These are phyloP conservation scores for Danielozyma ontarioensis DNA, from an alignment of 805 yeast species.

Conservation along the genomic window DNA sequence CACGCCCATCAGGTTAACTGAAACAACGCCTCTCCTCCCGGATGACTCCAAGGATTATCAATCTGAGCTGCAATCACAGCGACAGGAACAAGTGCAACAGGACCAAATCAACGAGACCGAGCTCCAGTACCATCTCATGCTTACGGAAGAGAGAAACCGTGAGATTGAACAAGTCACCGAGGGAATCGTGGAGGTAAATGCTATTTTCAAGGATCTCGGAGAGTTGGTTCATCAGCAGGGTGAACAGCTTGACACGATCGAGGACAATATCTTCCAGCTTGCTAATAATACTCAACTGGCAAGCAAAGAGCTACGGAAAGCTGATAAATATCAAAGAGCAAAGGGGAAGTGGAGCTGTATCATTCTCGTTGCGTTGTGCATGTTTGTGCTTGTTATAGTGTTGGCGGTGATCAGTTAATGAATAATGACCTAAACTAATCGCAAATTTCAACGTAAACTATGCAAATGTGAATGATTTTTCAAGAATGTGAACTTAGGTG, in stretches of 20 bases:
- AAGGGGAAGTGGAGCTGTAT: constrained; percentile 74
- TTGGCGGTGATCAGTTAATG: constrained; percentile 47
- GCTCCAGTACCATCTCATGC: constrained; percentile 55
- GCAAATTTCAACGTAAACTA: too few relatives aligned
- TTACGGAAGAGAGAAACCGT: constrained; percentile 67
- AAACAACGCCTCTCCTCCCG: constrained; percentile 36
- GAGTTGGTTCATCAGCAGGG: constrained; percentile 81
- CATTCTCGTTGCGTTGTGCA: constrained; percentile 50
- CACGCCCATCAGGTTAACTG: constrained; percentile 19
- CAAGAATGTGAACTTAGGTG: too few relatives aligned
- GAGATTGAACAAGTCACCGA: constrained; percentile 69
- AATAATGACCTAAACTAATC: too few relatives aligned
- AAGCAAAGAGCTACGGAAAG: constrained; percentile 61
- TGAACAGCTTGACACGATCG: constrained; percentile 75
- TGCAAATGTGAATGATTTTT: too few relatives aligned
- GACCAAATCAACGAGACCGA: constrained; percentile 42
- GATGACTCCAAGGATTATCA: constrained; percentile 15
- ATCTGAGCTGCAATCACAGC: constrained; percentile 23
- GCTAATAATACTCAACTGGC: constrained; percentile 67
- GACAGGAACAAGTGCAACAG: constrained; percentile 27
- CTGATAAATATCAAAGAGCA: constrained; percentile 67
- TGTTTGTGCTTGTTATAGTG: constrained; percentile 54
- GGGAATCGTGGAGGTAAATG: constrained; percentile 80
- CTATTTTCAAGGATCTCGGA: constrained; percentile 78
- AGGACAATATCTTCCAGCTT: constrained; percentile 65